phyloP scores from a whole-genome alignment of 2,329 filamentous ascomycete species.

The Ceratocystiopsis sp. region DNA sequence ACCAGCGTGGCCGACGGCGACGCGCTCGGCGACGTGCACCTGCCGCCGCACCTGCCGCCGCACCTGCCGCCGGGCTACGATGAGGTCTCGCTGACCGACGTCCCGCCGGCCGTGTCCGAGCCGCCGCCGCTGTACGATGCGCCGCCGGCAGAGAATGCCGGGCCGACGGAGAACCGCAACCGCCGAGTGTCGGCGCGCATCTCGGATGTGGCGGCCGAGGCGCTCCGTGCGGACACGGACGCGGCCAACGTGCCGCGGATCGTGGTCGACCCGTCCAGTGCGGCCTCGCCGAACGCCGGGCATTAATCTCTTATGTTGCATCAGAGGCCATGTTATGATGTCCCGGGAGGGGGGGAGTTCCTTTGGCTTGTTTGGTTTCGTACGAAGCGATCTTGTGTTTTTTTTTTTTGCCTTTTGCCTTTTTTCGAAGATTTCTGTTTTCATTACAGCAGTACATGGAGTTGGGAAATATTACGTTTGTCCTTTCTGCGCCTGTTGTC shows the following conservation, averaged over 20 bases:
- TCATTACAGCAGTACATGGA: no score
- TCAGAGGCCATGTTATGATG: neutral
- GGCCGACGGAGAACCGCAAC: conserved; percentile 17
- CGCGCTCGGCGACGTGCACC: conserved; percentile 19
- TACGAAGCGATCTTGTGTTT: no score
- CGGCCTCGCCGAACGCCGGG: conserved; percentile 14
- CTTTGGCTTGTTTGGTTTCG: no score
- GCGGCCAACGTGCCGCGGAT: conserved; percentile 32
- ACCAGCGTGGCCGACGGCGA: conserved; percentile 20
- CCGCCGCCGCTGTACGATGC: conserved; percentile 34
- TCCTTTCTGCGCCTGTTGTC: no score
- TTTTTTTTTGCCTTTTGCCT: no score
- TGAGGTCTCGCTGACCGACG: conserved; percentile 16
- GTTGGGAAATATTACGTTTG: neutral
- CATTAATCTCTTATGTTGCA: neutral
- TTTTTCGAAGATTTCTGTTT: no score
- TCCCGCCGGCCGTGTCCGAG: conserved; percentile 15
- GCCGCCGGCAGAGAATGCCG: conserved; percentile 13
- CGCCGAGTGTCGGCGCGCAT: conserved; percentile 18
- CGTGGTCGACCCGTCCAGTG: conserved; percentile 37
- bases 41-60: conserved; percentile 13
- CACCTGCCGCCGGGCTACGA: conserved; percentile 35
- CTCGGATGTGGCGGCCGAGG: conserved; percentile 13
- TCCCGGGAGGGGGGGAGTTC: no score
- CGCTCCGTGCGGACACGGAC: neutral